Evolutionary conservation across 768 basidiomycete species (phyloP).

Genomic region (Lactarius deliciosus): DNA sequence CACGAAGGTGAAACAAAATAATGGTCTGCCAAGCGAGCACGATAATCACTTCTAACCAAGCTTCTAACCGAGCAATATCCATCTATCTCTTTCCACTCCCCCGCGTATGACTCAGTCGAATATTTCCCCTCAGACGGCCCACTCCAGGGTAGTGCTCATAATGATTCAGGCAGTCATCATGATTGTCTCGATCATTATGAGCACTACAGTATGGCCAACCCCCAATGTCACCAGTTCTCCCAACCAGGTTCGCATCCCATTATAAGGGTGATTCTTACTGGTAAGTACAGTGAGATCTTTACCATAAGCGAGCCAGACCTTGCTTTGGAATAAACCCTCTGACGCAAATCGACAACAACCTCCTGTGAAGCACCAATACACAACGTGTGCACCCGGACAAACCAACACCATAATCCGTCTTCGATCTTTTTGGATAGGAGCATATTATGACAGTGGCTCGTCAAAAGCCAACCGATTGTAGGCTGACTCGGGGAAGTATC

Average conservation of each 20-base stretch:
- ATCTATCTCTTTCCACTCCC: too few species aligned
- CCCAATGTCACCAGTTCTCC: too few species aligned
- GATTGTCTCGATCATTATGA: too few species aligned
- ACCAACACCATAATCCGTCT: not conserved
- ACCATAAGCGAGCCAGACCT: not conserved
- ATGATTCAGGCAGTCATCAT: too few species aligned
- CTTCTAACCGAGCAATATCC: not conserved
- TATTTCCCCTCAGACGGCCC: too few species aligned
- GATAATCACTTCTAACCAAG: too few species aligned
- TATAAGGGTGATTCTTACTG: not conserved
- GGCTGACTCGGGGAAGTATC: slow-evolving; percentile 69
- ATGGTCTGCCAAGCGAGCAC: not conserved
- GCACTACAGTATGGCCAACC: too few species aligned
- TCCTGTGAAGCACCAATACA: not conserved
- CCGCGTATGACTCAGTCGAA: too few species aligned
- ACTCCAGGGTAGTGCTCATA: too few species aligned
- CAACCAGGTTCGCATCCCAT: not conserved
- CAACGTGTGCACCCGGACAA: not conserved
- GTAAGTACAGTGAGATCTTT: not conserved
- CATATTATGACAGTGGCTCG: slow-evolving; percentile 36
- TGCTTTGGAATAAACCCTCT: not conserved
- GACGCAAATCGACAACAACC: not conserved
- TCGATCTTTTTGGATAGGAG: not conserved
- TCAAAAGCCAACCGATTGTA: slow-evolving; percentile 57
- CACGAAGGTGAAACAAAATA: not conserved